Evolutionary conservation across 2,329 filamentous ascomycete species (phyloP), one percentile per base, ranked within the genome.

Genomic region (Talaromyces pinophilus): DNA sequence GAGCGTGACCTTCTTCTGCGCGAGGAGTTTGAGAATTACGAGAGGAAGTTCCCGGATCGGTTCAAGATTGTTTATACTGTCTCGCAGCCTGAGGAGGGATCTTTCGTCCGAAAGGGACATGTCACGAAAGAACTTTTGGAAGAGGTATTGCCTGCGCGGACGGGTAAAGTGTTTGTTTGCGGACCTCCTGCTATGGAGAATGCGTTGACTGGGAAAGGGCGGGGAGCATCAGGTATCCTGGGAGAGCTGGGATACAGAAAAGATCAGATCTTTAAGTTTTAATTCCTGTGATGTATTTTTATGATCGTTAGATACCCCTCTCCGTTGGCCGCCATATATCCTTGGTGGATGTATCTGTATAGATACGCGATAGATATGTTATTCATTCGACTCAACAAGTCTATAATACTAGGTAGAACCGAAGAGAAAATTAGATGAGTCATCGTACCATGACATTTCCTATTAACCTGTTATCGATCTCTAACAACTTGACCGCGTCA

Each of bases 121-220:
- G 82, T 92, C 8, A 86, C 84, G 1, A 83, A 81, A 72, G 81
- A 84, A 65, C 71, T 91, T 40, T 71, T 92, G 66, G 80, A 85
- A 68, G 81, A 79, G n/a, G 73, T 85, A 13, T 76, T 78, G 5
- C 74, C 80, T 6, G 11, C 28, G 3, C 72, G 71, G n/a, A 72
- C 76, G 2, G 57, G 30, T 30, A 67, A 65, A 19, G 86, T 92
- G 0, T 88, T 91, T 71, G 81, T 92, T 0, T 91, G 88, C 73
- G 89, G 90, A 0, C 90, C 90, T 19, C 88, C 88, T 1, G 81
- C 82, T 0, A 90, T 92, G 88, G 86, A 90, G 74, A 80, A 79
- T 38, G 70, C 72, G 3, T 75, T 77, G 75, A 73, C 72, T 40
- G 78, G 78, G 28, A 69, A 68, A 13, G 57, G 67, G 35, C 40